Conservation (phyloP, 768 basidiomycete genomes). For the Russula ochroleuca region DNA sequence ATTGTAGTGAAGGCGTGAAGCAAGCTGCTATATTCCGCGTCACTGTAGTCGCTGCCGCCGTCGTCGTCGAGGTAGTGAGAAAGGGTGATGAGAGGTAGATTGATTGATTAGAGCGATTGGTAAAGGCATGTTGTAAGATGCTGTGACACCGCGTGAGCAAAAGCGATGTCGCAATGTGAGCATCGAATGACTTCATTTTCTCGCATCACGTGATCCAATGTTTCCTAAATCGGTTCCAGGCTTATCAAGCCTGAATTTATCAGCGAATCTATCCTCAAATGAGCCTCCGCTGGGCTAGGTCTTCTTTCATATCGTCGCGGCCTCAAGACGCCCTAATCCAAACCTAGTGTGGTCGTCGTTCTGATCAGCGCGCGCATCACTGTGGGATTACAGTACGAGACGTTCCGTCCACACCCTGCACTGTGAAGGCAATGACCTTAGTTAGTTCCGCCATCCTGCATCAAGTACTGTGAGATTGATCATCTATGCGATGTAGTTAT, state of each 20-base stretch:
- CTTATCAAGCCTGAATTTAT: no score
- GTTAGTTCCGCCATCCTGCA: conserved; percentile 36
- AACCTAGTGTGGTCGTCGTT: no score
- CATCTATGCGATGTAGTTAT: conserved; percentile 32
- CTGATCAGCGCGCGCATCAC: no score
- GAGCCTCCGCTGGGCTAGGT: no score
- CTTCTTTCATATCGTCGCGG: no score
- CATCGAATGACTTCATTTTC: neutral
- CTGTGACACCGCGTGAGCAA: conserved; percentile 13
- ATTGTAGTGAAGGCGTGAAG: neutral
- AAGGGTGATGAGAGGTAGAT: neutral
- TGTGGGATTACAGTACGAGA: no score
- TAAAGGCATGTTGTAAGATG: neutral
- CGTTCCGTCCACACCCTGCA: no score
- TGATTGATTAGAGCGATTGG: no score
- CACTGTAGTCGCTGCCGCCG: neutral
- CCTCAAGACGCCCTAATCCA: no score
- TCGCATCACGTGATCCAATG: neutral
- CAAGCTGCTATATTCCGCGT: no score
- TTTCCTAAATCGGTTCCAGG: neutral
- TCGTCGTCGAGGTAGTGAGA: neutral
- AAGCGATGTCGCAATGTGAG: conserved; percentile 15
- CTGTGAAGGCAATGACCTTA: conserved; percentile 47
- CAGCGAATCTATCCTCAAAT: no score
- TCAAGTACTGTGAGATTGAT: conserved; percentile 36